phyloP scores from a whole-genome alignment of 306 rosid genomes.

The Arachis hypogaea region DNA sequence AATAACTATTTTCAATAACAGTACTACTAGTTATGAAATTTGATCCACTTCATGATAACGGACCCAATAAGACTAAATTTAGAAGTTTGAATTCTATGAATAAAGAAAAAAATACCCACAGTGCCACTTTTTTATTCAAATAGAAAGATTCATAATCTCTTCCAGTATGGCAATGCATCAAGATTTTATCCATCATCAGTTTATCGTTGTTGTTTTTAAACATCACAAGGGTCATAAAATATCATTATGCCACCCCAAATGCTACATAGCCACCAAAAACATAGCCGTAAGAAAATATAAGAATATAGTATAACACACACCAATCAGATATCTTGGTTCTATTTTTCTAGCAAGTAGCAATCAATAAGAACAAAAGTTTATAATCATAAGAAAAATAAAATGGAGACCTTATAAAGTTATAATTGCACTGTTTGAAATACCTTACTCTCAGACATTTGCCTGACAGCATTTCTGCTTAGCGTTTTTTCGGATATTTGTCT shows the following conservation, averaged over 20 bases:
- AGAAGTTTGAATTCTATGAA: background rate
- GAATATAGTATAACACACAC: background rate
- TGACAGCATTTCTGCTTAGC: slow-evolving; percentile 69
- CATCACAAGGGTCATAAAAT: slow-evolving; percentile 4
- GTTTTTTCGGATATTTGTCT: slow-evolving; percentile 79
- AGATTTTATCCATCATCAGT: background rate
- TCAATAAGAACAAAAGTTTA: background rate
- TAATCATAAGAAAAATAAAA: slow-evolving; percentile 31
- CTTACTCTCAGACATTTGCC: slow-evolving; percentile 64
- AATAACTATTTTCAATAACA: slow-evolving; percentile 11
- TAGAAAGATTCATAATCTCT: background rate
- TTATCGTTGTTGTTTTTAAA: background rate
- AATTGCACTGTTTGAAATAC: slow-evolving; percentile 45
- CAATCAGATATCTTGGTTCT: slow-evolving; percentile 2
- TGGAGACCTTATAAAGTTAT: background rate
- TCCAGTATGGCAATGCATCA: background rate
- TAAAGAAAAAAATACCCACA: background rate
- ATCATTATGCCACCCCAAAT: background rate
- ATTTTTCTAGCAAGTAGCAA: slow-evolving; percentile 25
- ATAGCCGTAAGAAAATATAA: background rate
- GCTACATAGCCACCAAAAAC: slow-evolving; percentile 12
- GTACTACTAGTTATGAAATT: background rate
- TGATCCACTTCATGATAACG: background rate
- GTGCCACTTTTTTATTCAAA: background rate
- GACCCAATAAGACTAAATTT: background rate